Evolutionary conservation across 495 filamentous ascomycete species (phyloP), one percentile per base, ranked within the genome.

Genomic region (Aspergillus indologenus): DNA sequence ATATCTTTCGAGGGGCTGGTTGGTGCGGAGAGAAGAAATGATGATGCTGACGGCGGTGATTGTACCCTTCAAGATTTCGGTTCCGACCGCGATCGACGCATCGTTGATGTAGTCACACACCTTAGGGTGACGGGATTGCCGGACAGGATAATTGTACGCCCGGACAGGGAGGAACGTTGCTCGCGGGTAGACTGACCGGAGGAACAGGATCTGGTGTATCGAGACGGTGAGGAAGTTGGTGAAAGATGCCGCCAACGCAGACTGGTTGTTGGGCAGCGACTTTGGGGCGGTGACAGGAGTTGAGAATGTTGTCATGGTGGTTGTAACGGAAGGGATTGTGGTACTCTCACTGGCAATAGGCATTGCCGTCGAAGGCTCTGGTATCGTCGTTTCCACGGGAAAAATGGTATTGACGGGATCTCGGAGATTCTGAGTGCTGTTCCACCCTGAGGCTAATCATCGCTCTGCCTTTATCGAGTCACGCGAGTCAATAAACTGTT

Each of bases 161-260:
- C 87, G 85, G 19, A 88, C 86, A 40, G 86, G 83, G 57, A 95
- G 81, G 75, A 98, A 98, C 48, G 91, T 89, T 22, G 81, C 71
- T 53, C 77, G 72, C 0, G 93, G 92, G 71, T 98, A 98, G 69
- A 98, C 85, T 59, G 73, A 70, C 58, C 94, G 89, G 61, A 92
- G 85, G 76, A 90, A 95, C 61, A 98, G 85, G 68, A 98, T 90
- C 65, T 93, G 94, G 78, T 98, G 94, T 68, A 93, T 89, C 62
- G 90, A 87, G 45, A 94, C 86, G 56, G 85, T 90, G 47, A 98
- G 87, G 77, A 98, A 97, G 69, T 85, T 79, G 63, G 76, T 79
- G 65, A 79, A 79, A 40, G 76, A 77, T 52, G 76, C 75, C 55
- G 76, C 74, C 66, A 79, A 67, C 51, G 75, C 74, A 64, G 75